Percentiles rank a stretch among this genome's conserved stretches.
phyloP scores from a whole-genome alignment of 148 eudicot genomes.

The Tetragonia tetragonoides region DNA sequence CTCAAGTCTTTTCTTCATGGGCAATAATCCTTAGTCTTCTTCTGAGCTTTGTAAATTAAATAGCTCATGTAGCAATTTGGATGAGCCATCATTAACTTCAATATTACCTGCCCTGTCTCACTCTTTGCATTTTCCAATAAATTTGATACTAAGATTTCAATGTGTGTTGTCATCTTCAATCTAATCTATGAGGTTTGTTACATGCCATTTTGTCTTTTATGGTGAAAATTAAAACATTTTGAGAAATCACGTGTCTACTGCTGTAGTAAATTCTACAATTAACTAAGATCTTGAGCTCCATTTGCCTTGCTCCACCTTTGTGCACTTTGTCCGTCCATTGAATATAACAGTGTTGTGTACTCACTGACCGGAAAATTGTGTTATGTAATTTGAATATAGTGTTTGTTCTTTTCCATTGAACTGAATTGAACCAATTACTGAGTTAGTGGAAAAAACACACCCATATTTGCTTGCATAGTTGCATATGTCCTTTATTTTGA shows the following conservation, averaged over 20 bases:
- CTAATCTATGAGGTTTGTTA: slow-evolving; percentile 1
- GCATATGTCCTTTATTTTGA: not conserved
- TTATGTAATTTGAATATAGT: not conserved
- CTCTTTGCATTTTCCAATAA: not conserved
- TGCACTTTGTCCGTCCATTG: not conserved
- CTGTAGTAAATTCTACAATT: not conserved
- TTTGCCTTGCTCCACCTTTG: not conserved
- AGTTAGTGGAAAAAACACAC: not conserved
- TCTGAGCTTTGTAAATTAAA: slow-evolving; percentile 21
- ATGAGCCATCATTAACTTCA: slow-evolving; percentile 25
- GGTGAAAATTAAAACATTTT: not conserved
- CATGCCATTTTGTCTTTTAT: not conserved
- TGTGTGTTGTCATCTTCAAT: slow-evolving; percentile 14
- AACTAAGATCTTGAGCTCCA: not conserved
- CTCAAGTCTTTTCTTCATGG: slow-evolving; percentile 32
- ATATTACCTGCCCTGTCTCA: slow-evolving; percentile 21
- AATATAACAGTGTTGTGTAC: not conserved
- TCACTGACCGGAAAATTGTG: too few relatives aligned
- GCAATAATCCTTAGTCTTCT: slow-evolving; percentile 39
- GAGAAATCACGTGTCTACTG: not conserved
- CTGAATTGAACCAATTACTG: not conserved
- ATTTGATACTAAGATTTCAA: slow-evolving; percentile 8
- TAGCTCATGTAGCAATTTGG: slow-evolving; percentile 11
- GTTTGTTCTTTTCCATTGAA: too few relatives aligned
- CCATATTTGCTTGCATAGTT: not conserved